Base-by-base conservation (phyloP, 176 grass and related monocot species). In the Alloteropsis semialata region DNA sequence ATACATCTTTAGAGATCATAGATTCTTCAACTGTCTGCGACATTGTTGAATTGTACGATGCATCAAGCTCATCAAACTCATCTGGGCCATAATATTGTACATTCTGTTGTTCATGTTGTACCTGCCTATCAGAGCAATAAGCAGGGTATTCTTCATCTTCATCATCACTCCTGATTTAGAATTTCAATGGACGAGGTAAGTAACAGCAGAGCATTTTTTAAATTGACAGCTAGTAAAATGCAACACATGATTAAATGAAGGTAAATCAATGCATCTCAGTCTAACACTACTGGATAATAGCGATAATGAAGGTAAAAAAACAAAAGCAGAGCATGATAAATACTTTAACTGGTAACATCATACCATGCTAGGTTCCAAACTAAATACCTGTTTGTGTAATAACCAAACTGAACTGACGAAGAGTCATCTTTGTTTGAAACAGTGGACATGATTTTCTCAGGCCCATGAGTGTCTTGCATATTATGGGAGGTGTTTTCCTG, bases 301-400 rank as follows among this genome's bases (percentile, higher is more conserved):
- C 2, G n/a, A 19, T 62, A 60, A 76, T 2, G 8, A 29, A 73
- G 36, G 46, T 3, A 5, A 45, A 66, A 37, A n/a, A 65, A 10
- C 33, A 50, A 32, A 65, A 84, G 22, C 18, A 41, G 28, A 50
- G 29, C 11, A 41, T 77, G 36, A 19, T 72, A 30, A 39, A 65
- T 41, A 69, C 84, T 65, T 77, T 60, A 42, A 82, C 39, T 72
- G 33, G 28, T 56, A 65, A 46, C 8, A 21, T 60, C 55, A 72
- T 42, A 74, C 21, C 32, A 57, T 73, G 65, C 66, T 33, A 66
- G 66, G 30, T 78, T 63, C 59, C 41, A 66, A 74, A 75, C 53
- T 76, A 29, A 55, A 72, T 91, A 96, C 91, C 93, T 96, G 87
- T 94, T 93, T 72, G 78, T 86, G 67, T 66, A 86, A 90, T 88